Evolutionary conservation across 2,329 filamentous ascomycete species (phyloP).

Genomic region (Septoria petroselini): DNA sequence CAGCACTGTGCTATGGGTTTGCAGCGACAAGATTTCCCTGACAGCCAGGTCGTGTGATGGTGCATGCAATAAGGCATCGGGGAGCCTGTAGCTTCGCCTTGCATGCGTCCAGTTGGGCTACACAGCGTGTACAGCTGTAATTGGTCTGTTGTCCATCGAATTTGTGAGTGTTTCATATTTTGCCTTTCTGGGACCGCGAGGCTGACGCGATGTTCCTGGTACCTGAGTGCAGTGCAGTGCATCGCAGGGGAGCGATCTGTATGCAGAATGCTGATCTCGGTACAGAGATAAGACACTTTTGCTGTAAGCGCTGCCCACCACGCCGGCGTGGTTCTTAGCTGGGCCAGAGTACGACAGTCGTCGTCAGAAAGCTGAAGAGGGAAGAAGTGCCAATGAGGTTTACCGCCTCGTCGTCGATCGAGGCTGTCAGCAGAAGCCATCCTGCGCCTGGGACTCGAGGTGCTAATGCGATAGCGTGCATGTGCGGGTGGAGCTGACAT

Average conservation of each 20-base stretch:
- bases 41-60: constrained; percentile 5
- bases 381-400: background rate
- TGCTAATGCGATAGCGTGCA: constrained; percentile 18
- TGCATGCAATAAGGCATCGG: background rate
- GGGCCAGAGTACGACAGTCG: background rate
- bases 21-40: constrained; percentile 3
- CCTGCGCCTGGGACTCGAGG: constrained; percentile 9
- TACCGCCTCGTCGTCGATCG: background rate
- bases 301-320: constrained; percentile 1
- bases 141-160: constrained; percentile 4
- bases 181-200: constrained; percentile 10
- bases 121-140: constrained; percentile 1
- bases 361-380: background rate
- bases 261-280: background rate
- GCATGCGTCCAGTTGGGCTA: constrained; percentile 1
- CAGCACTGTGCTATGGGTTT: constrained; percentile 1
- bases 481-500: constrained; percentile 5
- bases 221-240: background rate
- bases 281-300: background rate
- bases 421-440: background rate
- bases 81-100: background rate
- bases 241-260: background rate
- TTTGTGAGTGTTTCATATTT: constrained; percentile 15
- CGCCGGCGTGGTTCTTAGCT: background rate
- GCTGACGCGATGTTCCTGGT: constrained; percentile 21